Base-by-base conservation (phyloP, 1,284 basidiomycete genomes). In the Ganoderma boninense region DNA sequence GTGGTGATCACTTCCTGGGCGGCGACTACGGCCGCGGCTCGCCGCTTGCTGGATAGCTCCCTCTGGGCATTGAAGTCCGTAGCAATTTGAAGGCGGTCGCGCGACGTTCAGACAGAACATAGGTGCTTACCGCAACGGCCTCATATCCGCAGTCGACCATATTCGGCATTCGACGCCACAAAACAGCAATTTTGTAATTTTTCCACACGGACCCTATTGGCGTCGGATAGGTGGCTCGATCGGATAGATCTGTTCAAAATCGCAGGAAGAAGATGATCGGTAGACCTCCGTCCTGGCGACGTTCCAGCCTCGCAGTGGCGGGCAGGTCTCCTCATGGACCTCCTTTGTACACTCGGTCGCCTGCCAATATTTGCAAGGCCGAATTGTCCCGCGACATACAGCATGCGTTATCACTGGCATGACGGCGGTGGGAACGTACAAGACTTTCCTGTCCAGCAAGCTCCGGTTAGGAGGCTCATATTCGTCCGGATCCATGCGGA, bases 161-260 rank as follows among this genome's bases (percentile, higher is more conserved):
- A 40, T 40, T 40, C 7, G 11, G 29, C 20, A 4, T 52, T 32
- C n/a, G 13, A 43, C 5, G 20, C n/a, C 43, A 23, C 16, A 14
- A 63, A 44, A 32, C 16, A 46, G 20, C 4, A 13, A 10, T 16
- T 43, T 32, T 32, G 32, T 32, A 32, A 5, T 32, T 32, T 32
- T 16, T 64, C 14, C 18, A 14, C 46, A 49, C 42, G 62, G 8
- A 23, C n/a, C 10, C 3, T 46, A 32, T 32, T 32, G 44, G 23
- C 16, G 42, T 49, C 35, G 10, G 4, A 23, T 29, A 23, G 16
- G 18, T 54, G 32, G 32, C 32, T 40, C 20, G 63, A 64, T 52
- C 49, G 35, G 44, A 35, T n/a, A 64, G 46, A 64, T 64, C 62
- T 44, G 16, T 49, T 32, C 2, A 20, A 20, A n/a, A 64, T 64